Base-by-base conservation (phyloP, 345 rosid species). In the Pugionium dolabratum region DNA sequence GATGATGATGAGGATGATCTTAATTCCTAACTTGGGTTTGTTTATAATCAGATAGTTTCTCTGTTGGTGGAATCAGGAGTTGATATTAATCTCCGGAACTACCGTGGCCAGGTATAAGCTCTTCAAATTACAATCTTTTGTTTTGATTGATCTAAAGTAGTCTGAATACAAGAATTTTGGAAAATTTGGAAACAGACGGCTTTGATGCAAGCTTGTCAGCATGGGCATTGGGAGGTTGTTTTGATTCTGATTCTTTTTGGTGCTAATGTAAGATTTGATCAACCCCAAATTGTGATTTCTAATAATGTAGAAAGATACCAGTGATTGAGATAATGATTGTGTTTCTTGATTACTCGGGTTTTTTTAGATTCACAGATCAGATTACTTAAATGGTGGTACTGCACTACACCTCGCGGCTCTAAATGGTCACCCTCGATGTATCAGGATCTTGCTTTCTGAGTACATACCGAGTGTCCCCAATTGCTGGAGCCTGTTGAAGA, bases 191-290 rank as follows among this genome's bases (percentile, higher is more conserved):
- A 64, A 55, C 86, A 93, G 99, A 94, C 96, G 48, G 96, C 99
- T 72, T 76, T 94, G 86, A 94, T 94, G 96, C 99, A 94, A 85
- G 97, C 99, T 71, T 88, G 99, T 83, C 96, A 94, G 67, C 80
- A 90, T 81, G 97, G 99, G 67, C 96, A 94, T 67, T 94, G 97
- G 99, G 96, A 94, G 74, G 99, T 87, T 70, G 96, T 91, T 78
- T 85, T 83, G 76, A 83, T 79, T 62, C 78, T 94, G 66, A 83
- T 91, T 82, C 95, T 94, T 67, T 94, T 83, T 75, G 82, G 82
- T 77, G 95, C 97, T 63, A 88, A 84, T 81, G 97, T 94, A 80
- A 83, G 96, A 8, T 18, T 56, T 49, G 0, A 30, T 48, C 42
- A 42, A 18, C 32, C 2, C 3, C 30, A 0, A 4, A 30, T 25